Base-by-base conservation (phyloP, 768 basidiomycete species). In the Leucogyrophana mollusca region DNA sequence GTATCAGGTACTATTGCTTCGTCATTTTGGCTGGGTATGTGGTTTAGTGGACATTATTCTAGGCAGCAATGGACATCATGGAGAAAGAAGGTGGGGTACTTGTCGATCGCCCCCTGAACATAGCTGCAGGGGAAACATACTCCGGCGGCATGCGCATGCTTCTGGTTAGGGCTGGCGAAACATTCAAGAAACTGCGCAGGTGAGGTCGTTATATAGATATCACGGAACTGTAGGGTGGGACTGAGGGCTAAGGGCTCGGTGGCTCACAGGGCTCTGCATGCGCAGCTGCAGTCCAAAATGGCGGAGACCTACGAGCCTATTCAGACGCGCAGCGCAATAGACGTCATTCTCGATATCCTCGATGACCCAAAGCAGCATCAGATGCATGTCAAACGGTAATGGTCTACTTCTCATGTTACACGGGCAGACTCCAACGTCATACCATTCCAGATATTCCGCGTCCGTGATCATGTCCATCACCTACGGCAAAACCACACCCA, bases 31-130 rank as follows among this genome's bases (percentile, higher is more conserved):
- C 35, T 16, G 35, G 6, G 16, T 37, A 43, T 30, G 14, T 32
- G 2, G 3, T 30, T 43, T 7, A 8, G 16, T 16, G 35, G 16
- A 16, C 6, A 16, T 8, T 48, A 3, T 55, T 71, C 35, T 66
- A 79, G 51, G 77, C 76, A 9, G 76, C 78, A 0, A 67, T 77
- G 1, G 77, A 79, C 8, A 73, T 81, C 43, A 76, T 81, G 77
- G 79, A 81, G 58, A 73, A 74, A 43, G 75, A 80, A 54, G 78
- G 78, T 3, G 74, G 72, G 1, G 53, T 64, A 0, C 59, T 74
- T 7, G 71, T 69, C 1, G 79, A 81, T 53, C 58, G 79, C 33
- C 79, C 79, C 4, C 51, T 56, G 2, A 70, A 63, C 24, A 76
- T 81, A 30, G 67, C 78, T 0, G 78, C 74, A 0, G 78, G 78